Conservation (phyloP, 169 alveolate species). For the Cyclospora cayetanensis region DNA sequence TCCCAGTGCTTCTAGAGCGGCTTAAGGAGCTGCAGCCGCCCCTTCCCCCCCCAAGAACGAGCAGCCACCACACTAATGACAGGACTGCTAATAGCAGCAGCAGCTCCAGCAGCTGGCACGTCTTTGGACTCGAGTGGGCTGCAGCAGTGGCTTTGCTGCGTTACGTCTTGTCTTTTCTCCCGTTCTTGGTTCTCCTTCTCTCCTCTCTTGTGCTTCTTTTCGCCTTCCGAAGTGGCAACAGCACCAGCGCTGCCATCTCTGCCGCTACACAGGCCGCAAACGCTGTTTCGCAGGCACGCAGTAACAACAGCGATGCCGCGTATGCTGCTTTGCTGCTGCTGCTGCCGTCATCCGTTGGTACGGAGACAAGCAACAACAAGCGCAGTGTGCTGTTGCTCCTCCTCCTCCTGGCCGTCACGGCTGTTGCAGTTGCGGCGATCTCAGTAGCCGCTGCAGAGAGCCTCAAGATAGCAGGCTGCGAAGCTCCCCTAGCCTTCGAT, state of each 20-base stretch:
- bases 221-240: background rate
- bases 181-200: slow-evolving; percentile 7
- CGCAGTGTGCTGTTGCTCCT: background rate
- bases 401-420: background rate
- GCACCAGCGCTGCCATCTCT: background rate
- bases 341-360: too few species aligned
- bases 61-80: background rate
- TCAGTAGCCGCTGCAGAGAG: too few species aligned
- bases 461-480: too few species aligned
- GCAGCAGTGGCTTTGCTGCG: slow-evolving; percentile 35
- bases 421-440: too few species aligned
- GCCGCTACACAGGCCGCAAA: slow-evolving; percentile 42
- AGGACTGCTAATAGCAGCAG: background rate
- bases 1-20: slow-evolving; percentile 9
- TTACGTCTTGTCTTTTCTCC: slow-evolving; percentile 11
- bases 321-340: too few species aligned
- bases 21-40: background rate
- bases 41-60: background rate
- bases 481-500: slow-evolving; percentile 16
- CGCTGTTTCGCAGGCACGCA: slow-evolving; percentile 24
- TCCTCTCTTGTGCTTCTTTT: background rate
- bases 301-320: slow-evolving; percentile 44
- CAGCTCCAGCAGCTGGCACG: background rate
- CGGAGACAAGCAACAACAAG: background rate
- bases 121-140: slow-evolving; percentile 12